Percentiles rank a stretch among this genome's conserved stretches.
phyloP scores from a whole-genome alignment of 164 flowering plant genomes.

The Annona cherimola region DNA sequence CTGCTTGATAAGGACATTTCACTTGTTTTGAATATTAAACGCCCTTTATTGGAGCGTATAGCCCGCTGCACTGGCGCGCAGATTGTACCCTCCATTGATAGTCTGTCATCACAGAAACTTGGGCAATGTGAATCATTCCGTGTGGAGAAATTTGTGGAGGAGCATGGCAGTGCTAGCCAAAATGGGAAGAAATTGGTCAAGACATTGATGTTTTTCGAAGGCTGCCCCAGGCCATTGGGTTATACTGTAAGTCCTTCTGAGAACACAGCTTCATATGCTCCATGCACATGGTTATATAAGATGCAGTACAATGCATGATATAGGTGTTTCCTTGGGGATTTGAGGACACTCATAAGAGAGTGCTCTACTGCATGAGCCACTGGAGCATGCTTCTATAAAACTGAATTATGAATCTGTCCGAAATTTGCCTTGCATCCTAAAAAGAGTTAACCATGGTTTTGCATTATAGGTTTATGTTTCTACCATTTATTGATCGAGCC shows the following conservation, averaged over 20 bases:
- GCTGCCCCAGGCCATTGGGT: conserved; percentile 91
- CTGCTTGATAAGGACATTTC: conserved; percentile 85
- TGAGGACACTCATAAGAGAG: too few relatives aligned
- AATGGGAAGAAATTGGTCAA: conserved; percentile 72
- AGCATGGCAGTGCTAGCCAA: conserved; percentile 80
- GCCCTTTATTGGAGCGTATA: conserved; percentile 89
- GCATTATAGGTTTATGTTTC: too few relatives aligned
- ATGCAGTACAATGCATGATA: too few relatives aligned
- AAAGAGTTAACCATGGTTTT: too few relatives aligned
- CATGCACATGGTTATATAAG: too few relatives aligned
- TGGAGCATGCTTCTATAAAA: too few relatives aligned
- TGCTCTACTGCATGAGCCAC: too few relatives aligned
- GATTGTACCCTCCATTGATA: conserved; percentile 90
- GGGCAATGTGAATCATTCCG: conserved; percentile 78
- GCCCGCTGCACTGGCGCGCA: conserved; percentile 93
- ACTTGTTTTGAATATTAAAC: conserved; percentile 83
- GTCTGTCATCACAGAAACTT: conserved; percentile 65
- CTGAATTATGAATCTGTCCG: too few relatives aligned
- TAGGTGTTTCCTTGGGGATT: too few relatives aligned
- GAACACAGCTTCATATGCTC: too few relatives aligned
- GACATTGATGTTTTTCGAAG: conserved; percentile 90
- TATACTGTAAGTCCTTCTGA: conserved; percentile 78
- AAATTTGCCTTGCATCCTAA: too few relatives aligned
- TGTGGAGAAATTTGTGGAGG: conserved; percentile 74
- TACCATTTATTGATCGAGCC: too few relatives aligned